Evolutionary conservation across 2,329 filamentous ascomycete genomes (phyloP), one percentile per base, ranked within the genome.

Genomic region (Thelonectria olida): DNA sequence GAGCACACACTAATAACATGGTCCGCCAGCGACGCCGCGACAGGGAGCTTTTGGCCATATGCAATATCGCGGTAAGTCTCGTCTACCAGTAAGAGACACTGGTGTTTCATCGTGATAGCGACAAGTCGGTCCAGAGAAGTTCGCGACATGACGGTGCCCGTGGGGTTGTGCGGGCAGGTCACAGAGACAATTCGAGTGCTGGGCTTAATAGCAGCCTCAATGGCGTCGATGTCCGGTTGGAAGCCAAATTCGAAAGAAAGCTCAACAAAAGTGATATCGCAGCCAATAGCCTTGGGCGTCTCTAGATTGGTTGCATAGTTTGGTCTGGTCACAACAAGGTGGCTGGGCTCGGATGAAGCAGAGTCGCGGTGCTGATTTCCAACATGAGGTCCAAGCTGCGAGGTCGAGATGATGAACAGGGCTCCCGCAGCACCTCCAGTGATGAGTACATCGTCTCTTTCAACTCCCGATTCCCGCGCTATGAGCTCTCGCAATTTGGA

Each of bases 301-400:
- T 72, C 70, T 3, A 70, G 39, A 36, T 67, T 71, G 19, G 65
- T 70, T 1, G 70, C 64, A 19, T 72, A 72, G 48, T 72, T 72
- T 17, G 70, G 70, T 8, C 67, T 62, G 10, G 63, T 56, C 19
- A 72, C 61, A 10, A 72, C 50, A 6, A 72, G 55, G 41, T 70
- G 69, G n/a, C 63, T 50, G 1, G 19, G 28, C 28, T 31, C 28
- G n/a, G n/a, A n/a, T 31, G 28, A 31, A 31, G 28, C 28, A 31
- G 28, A 7, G 28, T 19, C 13, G 53, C 17, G 19, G 51, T 47
- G n/a, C n/a, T n/a, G n/a, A n/a, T n/a, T n/a, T n/a, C n/a, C n/a
- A n/a, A n/a, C n/a, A n/a, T n/a, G n/a, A n/a, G n/a, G n/a, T n/a
- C n/a, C n/a, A 7, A 70, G 59, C 8, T 65, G 61, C 12, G 67